Conservation (phyloP, 2,329 filamentous ascomycete species). For the Fusarium solani-melongenae region DNA sequence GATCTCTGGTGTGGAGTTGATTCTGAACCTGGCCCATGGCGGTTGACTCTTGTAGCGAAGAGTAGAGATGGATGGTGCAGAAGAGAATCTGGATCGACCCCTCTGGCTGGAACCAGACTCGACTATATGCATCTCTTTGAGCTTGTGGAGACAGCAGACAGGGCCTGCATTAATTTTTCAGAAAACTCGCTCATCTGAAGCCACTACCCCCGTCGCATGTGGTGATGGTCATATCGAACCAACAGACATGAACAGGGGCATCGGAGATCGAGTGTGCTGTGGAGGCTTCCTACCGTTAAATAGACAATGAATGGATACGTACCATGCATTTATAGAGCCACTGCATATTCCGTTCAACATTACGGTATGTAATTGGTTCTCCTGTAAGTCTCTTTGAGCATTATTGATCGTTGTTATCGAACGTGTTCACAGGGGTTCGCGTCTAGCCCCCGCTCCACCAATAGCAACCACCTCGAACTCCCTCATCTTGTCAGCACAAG, state of each 20-base stretch:
- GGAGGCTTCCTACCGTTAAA: neutral
- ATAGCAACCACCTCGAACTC: neutral
- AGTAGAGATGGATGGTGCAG: neutral
- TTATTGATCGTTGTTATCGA: too few relatives aligned
- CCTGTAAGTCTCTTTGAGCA: too few relatives aligned
- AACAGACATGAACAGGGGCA: neutral
- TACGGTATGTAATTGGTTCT: too few relatives aligned
- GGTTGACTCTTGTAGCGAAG: neutral
- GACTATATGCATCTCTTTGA: neutral
- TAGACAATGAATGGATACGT: neutral
- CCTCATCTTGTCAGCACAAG: neutral
- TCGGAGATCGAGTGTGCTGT: neutral
- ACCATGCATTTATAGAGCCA: too few relatives aligned
- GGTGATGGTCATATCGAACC: neutral
- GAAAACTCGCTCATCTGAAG: neutral
- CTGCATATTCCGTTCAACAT: too few relatives aligned
- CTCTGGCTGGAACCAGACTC: neutral
- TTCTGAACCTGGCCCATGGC: neutral
- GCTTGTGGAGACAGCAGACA: neutral
- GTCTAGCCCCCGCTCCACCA: neutral
- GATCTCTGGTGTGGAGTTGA: neutral
- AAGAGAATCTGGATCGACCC: neutral
- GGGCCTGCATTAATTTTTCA: neutral
- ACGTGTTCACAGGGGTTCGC: neutral
- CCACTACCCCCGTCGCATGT: neutral